Conservation (phyloP, 768 basidiomycete species). For the Galerina marginata region DNA sequence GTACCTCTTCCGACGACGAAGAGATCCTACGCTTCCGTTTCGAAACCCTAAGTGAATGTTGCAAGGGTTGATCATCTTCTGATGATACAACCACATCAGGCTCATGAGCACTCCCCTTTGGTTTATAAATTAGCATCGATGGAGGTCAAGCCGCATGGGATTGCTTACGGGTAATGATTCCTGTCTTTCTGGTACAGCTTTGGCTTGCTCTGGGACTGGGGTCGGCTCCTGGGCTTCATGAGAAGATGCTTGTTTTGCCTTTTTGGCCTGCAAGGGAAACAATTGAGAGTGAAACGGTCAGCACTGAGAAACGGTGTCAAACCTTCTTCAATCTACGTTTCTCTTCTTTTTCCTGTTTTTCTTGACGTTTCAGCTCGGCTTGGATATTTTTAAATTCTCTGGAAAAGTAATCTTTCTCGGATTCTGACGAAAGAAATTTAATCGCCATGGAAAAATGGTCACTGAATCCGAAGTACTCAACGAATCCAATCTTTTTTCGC, state of each 20-base stretch:
- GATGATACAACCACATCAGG: background rate
- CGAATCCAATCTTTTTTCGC: constrained; percentile 65
- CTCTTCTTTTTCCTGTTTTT: constrained; percentile 14
- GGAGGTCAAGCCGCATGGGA: too few relatives aligned
- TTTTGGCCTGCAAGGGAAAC: background rate
- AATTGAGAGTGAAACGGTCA: background rate
- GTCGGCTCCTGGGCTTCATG: background rate
- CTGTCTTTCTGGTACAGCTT: background rate
- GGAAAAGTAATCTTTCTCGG: constrained; percentile 44
- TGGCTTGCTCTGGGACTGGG: background rate
- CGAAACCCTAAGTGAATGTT: constrained; percentile 7
- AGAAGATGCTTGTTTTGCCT: constrained; percentile 1
- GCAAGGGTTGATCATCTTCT: constrained; percentile 14
- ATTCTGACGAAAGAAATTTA: constrained; percentile 30
- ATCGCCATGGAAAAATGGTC: background rate
- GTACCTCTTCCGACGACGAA: constrained; percentile 20
- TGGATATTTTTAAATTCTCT: constrained; percentile 30
- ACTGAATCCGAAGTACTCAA: constrained; percentile 33
- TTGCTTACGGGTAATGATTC: too few relatives aligned
- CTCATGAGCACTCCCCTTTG: background rate
- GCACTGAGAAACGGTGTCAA: background rate
- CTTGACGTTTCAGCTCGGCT: constrained; percentile 16
- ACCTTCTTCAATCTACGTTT: constrained; percentile 1
- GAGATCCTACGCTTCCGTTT: constrained; percentile 19
- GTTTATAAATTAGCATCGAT: too few relatives aligned